Evolutionary conservation across 306 rosid species (phyloP).

Genomic region (Vigna unguiculata): DNA sequence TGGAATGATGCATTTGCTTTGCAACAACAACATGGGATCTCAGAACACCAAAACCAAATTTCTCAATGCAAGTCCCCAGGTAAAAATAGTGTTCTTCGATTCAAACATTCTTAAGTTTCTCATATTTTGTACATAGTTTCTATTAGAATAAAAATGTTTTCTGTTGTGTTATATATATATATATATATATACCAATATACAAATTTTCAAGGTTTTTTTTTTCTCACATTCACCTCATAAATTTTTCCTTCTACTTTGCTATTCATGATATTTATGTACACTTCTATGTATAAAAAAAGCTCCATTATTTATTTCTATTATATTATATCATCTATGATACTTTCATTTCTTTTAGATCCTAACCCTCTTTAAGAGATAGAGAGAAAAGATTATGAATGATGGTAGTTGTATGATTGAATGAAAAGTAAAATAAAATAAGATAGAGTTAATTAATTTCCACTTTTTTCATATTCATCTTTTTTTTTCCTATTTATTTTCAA

Average conservation of each 20-base stretch:
- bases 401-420: too few species aligned
- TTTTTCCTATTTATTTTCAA: too few species aligned
- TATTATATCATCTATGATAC: too few species aligned
- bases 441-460: too few species aligned
- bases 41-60: conserved; percentile 40
- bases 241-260: background rate
- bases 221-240: background rate
- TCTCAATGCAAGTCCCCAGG: conserved; percentile 47
- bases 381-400: too few species aligned
- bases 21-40: conserved; percentile 41
- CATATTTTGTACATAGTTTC: background rate
- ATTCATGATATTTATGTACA: background rate
- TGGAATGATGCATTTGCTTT: conserved; percentile 50
- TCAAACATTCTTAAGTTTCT: conserved; percentile 18
- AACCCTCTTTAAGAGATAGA: too few species aligned
- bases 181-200: too few species aligned
- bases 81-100: conserved; percentile 35
- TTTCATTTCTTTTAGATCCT: too few species aligned
- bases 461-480: too few species aligned
- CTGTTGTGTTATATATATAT: background rate
- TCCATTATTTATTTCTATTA: too few species aligned
- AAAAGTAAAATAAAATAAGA: too few species aligned
- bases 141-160: background rate
- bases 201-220: background rate
- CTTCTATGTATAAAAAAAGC: background rate